Evolutionary conservation across 495 filamentous ascomycete species (phyloP).

Genomic region (Talaromyces adpressus): DNA sequence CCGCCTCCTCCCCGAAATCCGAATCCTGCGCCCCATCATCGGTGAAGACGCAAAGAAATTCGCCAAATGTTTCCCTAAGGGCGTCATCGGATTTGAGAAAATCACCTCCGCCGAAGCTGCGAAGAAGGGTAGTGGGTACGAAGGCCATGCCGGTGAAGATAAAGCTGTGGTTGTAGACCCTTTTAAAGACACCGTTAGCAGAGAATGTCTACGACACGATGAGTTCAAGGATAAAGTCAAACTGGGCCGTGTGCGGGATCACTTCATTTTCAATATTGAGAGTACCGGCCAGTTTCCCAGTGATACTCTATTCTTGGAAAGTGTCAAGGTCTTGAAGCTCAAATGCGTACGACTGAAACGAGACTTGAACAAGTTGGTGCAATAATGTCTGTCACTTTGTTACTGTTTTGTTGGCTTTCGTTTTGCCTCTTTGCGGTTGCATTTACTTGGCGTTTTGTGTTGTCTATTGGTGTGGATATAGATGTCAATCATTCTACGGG

Average conservation of each 20-base stretch:
- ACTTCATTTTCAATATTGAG: constrained; percentile 96
- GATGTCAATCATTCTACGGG: neutral
- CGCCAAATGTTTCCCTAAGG: constrained; percentile 77
- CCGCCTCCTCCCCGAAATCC: constrained; percentile 79
- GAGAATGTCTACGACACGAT: constrained; percentile 83
- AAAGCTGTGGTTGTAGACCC: constrained; percentile 83
- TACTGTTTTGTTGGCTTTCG: neutral
- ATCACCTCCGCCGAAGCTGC: constrained; percentile 62
- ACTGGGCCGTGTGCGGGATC: constrained; percentile 80
- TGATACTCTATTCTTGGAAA: constrained; percentile 83
- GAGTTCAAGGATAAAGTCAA: constrained; percentile 95
- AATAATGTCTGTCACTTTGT: constrained; percentile 22
- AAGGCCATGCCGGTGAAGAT: constrained; percentile 63
- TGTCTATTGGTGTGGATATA: neutral
- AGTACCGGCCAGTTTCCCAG: constrained; percentile 90
- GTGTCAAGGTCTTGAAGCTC: constrained; percentile 72
- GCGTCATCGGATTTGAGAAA: constrained; percentile 74
- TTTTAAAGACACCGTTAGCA: constrained; percentile 83
- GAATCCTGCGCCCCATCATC: constrained; percentile 72
- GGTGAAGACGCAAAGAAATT: constrained; percentile 87
- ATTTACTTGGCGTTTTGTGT: constrained; percentile 40
- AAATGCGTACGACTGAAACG: constrained; percentile 64
- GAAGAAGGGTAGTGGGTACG: constrained; percentile 54
- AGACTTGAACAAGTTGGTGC: constrained; percentile 48
- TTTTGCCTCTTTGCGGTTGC: constrained; percentile 27